Conservation (phyloP, 73 alveolate genomes). For the Tetrahymena elliotti region DNA sequence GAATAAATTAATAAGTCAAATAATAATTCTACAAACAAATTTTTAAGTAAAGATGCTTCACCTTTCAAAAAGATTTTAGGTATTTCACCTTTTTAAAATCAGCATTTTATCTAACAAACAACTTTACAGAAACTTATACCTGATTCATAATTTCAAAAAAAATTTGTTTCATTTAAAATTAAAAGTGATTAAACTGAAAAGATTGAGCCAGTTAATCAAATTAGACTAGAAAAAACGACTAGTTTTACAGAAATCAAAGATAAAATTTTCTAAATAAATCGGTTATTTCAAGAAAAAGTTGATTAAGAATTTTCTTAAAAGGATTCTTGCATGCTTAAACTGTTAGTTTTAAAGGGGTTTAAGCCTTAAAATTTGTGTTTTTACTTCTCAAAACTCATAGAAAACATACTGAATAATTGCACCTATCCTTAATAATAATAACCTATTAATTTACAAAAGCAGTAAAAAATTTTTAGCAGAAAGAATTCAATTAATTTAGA, state of each 20-base stretch:
- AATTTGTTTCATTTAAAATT: not conserved
- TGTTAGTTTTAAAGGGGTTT: not conserved
- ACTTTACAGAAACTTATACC: not conserved
- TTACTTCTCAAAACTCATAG: not conserved
- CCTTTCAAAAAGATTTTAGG: not conserved
- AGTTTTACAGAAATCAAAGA: not conserved
- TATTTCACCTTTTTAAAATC: not conserved
- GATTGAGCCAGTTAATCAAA: not conserved
- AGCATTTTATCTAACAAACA: not conserved
- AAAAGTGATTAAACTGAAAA: not conserved
- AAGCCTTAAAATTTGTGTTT: not conserved
- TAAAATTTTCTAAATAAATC: not conserved
- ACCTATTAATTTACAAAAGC: not conserved
- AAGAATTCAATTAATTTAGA: not conserved
- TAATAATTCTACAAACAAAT: not conserved
- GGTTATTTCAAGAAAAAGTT: not conserved
- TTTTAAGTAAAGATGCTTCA: not conserved
- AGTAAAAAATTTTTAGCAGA: not conserved
- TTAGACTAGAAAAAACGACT: not conserved
- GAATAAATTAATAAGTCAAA: too few relatives aligned
- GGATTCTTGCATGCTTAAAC: not conserved
- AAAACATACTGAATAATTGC: not conserved
- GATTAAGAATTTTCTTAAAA: not conserved
- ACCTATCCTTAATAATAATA: not conserved
- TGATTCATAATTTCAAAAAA: not conserved